Conservation (phyloP, 306 rosid genomes). For the Ceratonia siliqua region DNA sequence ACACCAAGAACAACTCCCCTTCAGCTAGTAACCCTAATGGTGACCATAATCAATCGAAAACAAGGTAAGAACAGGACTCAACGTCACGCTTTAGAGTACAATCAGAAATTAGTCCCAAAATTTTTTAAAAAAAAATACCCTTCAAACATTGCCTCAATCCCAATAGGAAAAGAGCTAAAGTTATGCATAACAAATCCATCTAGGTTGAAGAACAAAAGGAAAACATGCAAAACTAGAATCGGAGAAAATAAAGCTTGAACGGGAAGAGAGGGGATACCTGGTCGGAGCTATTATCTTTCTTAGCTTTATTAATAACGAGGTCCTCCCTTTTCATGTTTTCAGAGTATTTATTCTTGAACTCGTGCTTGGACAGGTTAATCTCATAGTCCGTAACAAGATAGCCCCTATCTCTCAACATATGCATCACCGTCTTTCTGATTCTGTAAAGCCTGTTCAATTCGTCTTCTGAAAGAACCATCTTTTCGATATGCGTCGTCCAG, state of each 20-base stretch:
- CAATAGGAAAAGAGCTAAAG: not conserved
- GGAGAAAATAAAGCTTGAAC: not conserved
- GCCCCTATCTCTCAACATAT: slow-evolving; percentile 65
- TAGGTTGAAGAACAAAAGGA: not conserved
- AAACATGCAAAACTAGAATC: not conserved
- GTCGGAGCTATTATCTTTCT: slow-evolving; percentile 47
- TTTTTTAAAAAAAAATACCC: not conserved
- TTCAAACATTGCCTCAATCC: no score
- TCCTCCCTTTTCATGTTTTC: slow-evolving; percentile 72
- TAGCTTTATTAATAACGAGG: slow-evolving; percentile 58
- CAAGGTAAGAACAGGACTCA: not conserved
- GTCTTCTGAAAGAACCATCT: slow-evolving; percentile 63
- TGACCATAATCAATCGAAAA: not conserved
- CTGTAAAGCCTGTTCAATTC: slow-evolving; percentile 48
- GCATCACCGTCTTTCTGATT: slow-evolving; percentile 64
- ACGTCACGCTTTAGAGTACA: not conserved
- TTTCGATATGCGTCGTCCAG: no score
- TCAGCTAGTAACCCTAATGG: not conserved
- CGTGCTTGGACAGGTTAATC: slow-evolving; percentile 53
- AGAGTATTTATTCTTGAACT: slow-evolving; percentile 44
- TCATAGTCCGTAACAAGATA: slow-evolving; percentile 62
- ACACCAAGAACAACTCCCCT: no score
- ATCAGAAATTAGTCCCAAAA: no score
- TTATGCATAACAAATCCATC: not conserved
- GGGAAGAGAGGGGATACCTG: slow-evolving; percentile 34